These are phyloP conservation scores for Tolypocladium pustulatum DNA, from an alignment of 2,329 filamentous ascomycete species.

Conservation along the genomic window DNA sequence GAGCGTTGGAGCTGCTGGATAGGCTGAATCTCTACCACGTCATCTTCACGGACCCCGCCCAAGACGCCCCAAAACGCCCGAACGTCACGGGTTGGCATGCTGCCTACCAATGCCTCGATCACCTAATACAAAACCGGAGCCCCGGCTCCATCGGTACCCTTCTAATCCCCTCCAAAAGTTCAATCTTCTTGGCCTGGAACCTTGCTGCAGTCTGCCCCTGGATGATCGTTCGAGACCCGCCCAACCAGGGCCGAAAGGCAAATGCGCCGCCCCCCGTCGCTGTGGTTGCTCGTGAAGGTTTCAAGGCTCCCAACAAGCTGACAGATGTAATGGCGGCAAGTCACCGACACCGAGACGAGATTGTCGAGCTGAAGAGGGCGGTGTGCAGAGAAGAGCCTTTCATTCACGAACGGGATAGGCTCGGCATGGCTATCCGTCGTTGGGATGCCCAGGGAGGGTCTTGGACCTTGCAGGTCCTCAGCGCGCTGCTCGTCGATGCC, in stretches of 20 bases:
- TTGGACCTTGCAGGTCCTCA: constrained; percentile 64
- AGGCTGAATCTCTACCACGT: constrained; percentile 57
- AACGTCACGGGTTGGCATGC: constrained; percentile 49
- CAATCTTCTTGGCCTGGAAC: constrained; percentile 65
- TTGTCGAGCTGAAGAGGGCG: constrained; percentile 50
- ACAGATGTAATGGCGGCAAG: constrained; percentile 56
- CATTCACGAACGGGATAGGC: constrained; percentile 44
- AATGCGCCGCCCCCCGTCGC: constrained; percentile 36
- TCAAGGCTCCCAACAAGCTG: constrained; percentile 70
- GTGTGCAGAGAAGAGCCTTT: constrained; percentile 34
- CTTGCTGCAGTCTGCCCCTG: constrained; percentile 68
- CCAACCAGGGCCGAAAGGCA: constrained; percentile 34
- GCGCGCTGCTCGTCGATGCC: constrained; percentile 55
- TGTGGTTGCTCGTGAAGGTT: constrained; percentile 59
- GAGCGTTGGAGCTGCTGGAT: constrained; percentile 55
- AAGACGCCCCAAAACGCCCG: constrained; percentile 40
- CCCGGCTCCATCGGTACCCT: constrained; percentile 37
- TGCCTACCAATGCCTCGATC: constrained; percentile 53
- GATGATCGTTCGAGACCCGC: constrained; percentile 36
- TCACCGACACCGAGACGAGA: constrained; percentile 49
- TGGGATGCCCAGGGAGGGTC: constrained; percentile 54
- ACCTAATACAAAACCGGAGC: constrained; percentile 32
- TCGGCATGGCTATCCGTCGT: constrained; percentile 64
- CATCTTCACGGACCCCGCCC: constrained; percentile 61
- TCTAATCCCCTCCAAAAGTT: constrained; percentile 53